Conservation (phyloP, 106 monocot species). For the Dactylorhiza incarnata region DNA sequence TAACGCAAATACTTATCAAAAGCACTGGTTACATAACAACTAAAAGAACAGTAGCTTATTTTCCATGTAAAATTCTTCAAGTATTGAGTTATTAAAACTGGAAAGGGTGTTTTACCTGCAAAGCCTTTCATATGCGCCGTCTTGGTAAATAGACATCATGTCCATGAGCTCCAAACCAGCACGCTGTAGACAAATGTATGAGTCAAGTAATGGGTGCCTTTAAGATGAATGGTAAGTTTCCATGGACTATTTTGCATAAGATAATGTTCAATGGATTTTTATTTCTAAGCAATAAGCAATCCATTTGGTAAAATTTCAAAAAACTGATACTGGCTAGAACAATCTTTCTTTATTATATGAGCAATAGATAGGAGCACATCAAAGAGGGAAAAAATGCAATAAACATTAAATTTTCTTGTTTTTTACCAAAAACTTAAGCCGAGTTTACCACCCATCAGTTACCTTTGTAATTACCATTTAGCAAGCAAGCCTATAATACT, state of each 20-base stretch:
- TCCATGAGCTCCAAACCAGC: constrained; percentile 83
- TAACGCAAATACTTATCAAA: background rate
- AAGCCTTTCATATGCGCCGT: constrained; percentile 74
- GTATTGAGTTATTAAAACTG: background rate
- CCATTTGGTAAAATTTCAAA: background rate
- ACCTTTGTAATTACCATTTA: background rate
- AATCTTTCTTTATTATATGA: background rate
- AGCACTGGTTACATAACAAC: background rate
- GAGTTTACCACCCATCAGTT: background rate
- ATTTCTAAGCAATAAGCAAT: background rate
- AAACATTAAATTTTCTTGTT: background rate
- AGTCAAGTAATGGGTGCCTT: background rate
- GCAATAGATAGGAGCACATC: background rate
- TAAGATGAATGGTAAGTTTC: background rate
- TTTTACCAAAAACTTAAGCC: background rate
- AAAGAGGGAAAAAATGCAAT: background rate
- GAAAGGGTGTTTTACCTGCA: constrained; percentile 38
- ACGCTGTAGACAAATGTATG: constrained; percentile 27
- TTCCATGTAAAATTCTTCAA: background rate
- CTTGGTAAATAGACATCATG: constrained; percentile 83
- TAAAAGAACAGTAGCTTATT: background rate
- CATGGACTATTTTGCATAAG: background rate
- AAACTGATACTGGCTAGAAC: background rate
- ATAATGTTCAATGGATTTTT: background rate
- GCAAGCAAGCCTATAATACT: background rate